Evolutionary conservation across 129 eudicot species (phyloP).

Genomic region (Flaveria trinervia): DNA sequence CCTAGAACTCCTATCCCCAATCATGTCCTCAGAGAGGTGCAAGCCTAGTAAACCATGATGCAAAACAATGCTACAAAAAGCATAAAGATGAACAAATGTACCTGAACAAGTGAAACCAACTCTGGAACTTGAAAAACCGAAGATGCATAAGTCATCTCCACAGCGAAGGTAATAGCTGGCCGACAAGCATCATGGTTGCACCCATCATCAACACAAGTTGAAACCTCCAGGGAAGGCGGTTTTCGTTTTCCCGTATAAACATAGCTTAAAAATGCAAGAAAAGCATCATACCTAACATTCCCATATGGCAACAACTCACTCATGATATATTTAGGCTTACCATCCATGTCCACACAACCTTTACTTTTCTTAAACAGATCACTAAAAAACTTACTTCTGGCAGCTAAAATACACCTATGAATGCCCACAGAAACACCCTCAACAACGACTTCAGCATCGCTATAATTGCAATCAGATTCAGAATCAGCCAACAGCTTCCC

Average conservation of each 20-base stretch:
- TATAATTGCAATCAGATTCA: constrained; percentile 33
- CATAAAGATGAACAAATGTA: constrained; percentile 6
- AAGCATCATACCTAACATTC: constrained; percentile 63
- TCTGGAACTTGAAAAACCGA: constrained; percentile 63
- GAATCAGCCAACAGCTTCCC: constrained; percentile 49
- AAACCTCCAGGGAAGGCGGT: constrained; percentile 66
- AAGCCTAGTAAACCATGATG: too few relatives aligned
- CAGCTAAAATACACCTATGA: constrained; percentile 76
- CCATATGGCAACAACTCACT: constrained; percentile 51
- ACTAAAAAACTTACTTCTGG: constrained; percentile 61
- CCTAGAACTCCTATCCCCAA: too few relatives aligned
- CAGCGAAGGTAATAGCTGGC: constrained; percentile 66
- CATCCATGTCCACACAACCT: constrained; percentile 32
- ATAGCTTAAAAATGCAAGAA: constrained; percentile 55
- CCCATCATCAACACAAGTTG: constrained; percentile 67
- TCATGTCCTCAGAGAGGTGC: too few relatives aligned
- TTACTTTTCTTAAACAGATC: constrained; percentile 43
- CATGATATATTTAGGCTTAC: constrained; percentile 49
- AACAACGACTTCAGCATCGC: constrained; percentile 61
- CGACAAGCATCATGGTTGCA: constrained; percentile 73
- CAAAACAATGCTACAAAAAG: background rate
- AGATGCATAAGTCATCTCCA: constrained; percentile 75
- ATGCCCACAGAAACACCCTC: constrained; percentile 58
- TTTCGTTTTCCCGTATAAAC: constrained; percentile 71
- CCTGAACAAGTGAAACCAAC: constrained; percentile 65